Evolutionary conservation across 306 rosid genomes (phyloP).

Genomic region (Trifolium dubium): DNA sequence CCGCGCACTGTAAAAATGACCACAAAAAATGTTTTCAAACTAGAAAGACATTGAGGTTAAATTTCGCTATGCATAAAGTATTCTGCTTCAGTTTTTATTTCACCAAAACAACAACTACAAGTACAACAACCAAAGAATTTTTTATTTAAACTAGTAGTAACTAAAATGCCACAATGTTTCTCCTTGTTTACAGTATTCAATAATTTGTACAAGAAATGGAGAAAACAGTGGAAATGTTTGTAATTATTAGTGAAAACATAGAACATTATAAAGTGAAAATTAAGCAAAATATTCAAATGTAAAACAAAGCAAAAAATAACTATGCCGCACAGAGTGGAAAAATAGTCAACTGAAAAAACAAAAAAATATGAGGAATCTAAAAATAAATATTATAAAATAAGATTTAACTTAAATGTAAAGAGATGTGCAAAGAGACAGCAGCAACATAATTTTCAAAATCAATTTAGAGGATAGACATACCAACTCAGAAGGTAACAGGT

Average conservation of each 20-base stretch:
- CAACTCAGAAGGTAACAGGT: conserved; percentile 70
- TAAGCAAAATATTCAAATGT: neutral
- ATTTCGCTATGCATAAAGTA: neutral
- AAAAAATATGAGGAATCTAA: neutral
- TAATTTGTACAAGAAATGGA: conserved; percentile 7
- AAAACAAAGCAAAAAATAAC: neutral
- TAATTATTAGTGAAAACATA: conserved; percentile 5
- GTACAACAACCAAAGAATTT: neutral
- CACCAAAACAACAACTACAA: neutral
- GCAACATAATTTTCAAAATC: conserved; percentile 26
- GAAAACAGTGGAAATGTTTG: neutral
- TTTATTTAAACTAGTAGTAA: neutral
- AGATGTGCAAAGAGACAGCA: conserved; percentile 23
- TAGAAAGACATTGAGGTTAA: neutral
- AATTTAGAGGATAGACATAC: conserved; percentile 55
- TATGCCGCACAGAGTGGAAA: neutral
- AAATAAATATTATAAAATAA: conserved; percentile 2
- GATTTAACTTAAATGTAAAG: neutral
- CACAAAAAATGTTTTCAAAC: neutral
- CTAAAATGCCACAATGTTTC: conserved; percentile 1
- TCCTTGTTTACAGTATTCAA: neutral
- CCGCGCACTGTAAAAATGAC: conserved; percentile 45
- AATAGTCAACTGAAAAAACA: conserved; percentile 3
- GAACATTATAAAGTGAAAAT: neutral
- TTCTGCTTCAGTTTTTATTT: neutral